A percentile compares a stretch with the other conserved stretches of the same genome.
phyloP scores from a whole-genome alignment of 495 filamentous ascomycete genomes.

The Diplogelasinospora grovesii region DNA sequence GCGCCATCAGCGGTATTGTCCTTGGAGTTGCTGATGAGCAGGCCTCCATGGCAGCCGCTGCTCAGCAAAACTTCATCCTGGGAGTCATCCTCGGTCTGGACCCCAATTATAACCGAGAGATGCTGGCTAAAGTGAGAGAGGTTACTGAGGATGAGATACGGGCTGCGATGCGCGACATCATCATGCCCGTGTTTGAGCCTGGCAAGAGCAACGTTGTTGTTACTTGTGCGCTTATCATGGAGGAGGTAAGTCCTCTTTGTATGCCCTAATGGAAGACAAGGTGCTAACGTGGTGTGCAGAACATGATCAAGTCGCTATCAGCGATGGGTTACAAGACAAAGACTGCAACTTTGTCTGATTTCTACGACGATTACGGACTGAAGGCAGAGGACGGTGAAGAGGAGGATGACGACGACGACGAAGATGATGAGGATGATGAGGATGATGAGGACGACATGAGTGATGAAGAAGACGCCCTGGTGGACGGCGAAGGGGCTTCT shows the following conservation, averaged over 20 bases:
- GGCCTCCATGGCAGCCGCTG: slow-evolving; percentile 71
- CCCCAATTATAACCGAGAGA: slow-evolving; percentile 69
- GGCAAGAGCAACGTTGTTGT: slow-evolving; percentile 74
- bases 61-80: slow-evolving; percentile 71
- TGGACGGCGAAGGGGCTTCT: not conserved
- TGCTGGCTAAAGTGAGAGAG: slow-evolving; percentile 68
- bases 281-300: slow-evolving; percentile 37
- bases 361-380: slow-evolving; percentile 88
- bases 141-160: slow-evolving; percentile 74
- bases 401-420: slow-evolving; percentile 58
- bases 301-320: slow-evolving; percentile 63
- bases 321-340: slow-evolving; percentile 70
- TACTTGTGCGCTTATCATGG: slow-evolving; percentile 80
- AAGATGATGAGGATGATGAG: slow-evolving; percentile 51
- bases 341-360: slow-evolving; percentile 67
- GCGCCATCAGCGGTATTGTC: slow-evolving; percentile 82
- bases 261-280: slow-evolving; percentile 9
- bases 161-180: slow-evolving; percentile 61
- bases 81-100: slow-evolving; percentile 70
- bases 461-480: slow-evolving; percentile 27
- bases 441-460: slow-evolving; percentile 29
- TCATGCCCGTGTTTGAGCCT: slow-evolving; percentile 73
- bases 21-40: slow-evolving; percentile 80
- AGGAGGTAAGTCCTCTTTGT: slow-evolving; percentile 56
- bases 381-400: slow-evolving; percentile 62